Evolutionary conservation across 768 basidiomycete species (phyloP).

Genomic region (Gyrodon lividus): DNA sequence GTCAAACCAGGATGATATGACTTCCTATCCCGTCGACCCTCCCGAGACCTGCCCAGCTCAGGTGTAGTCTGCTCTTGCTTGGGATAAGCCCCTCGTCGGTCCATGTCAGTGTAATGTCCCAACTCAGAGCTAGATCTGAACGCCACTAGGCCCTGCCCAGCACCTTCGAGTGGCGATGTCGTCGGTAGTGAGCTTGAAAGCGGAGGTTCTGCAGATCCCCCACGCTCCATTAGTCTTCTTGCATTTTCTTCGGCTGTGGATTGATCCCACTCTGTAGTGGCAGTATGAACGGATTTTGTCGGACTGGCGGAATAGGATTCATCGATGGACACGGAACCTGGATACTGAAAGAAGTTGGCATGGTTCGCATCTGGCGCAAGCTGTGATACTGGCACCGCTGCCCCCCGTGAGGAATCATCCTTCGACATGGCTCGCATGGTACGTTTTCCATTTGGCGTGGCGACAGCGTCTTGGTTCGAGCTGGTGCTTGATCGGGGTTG

Average conservation of each 20-base stretch:
- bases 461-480: constrained; percentile 34
- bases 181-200: constrained; percentile 61
- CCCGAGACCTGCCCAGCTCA: constrained; percentile 53
- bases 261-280: constrained; percentile 33
- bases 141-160: constrained; percentile 28
- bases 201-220: constrained; percentile 50
- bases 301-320: constrained; percentile 49
- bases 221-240: constrained; percentile 45
- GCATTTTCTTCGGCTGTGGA: constrained; percentile 27
- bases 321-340: constrained; percentile 22
- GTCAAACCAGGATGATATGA: constrained; percentile 63
- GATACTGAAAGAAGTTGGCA: constrained; percentile 55
- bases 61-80: constrained; percentile 48
- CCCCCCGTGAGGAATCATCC: constrained; percentile 59
- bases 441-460: constrained; percentile 29
- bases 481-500: constrained; percentile 60
- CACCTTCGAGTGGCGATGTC: constrained; percentile 43
- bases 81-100: constrained; percentile 29
- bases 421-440: constrained; percentile 47
- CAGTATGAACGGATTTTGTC: constrained; percentile 50
- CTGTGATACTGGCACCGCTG: constrained; percentile 57
- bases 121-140: constrained; percentile 76
- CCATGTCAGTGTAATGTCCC: constrained; percentile 75
- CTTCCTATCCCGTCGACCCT: constrained; percentile 53
- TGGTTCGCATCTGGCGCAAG: constrained; percentile 57